phyloP scores from a whole-genome alignment of 345 rosid species.

The Sonneratia caseolaris region DNA sequence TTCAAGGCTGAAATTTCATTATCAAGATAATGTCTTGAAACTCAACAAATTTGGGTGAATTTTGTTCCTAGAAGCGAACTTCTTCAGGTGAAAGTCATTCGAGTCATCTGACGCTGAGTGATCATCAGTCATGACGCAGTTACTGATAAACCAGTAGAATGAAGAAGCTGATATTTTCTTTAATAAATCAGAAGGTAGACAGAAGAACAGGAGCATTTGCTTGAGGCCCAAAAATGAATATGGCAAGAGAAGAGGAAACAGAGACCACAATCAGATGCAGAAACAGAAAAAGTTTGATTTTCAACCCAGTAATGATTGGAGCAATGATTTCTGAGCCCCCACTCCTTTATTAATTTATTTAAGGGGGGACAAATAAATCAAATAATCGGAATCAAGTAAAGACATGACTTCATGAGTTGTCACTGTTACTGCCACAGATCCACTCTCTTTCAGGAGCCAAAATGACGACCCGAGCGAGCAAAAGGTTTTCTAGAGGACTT shows the following conservation, averaged over 20 bases:
- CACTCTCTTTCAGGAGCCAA: neutral
- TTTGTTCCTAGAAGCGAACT: neutral
- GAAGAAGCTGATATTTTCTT: neutral
- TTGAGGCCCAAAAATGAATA: neutral
- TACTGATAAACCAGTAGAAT: neutral
- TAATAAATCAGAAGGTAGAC: neutral
- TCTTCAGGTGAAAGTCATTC: neutral
- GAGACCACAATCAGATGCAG: neutral
- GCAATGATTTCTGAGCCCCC: slow-evolving; percentile 27
- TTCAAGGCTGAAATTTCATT: neutral
- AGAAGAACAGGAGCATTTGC: neutral
- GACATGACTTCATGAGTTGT: neutral
- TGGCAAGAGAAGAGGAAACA: neutral
- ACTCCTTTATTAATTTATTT: neutral
- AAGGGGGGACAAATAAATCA: neutral
- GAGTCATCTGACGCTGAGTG: neutral
- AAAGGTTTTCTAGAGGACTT: neutral
- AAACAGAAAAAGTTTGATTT: slow-evolving; percentile 9
- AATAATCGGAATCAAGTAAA: neutral
- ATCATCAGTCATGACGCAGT: neutral
- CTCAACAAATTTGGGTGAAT: neutral
- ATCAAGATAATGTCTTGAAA: neutral
- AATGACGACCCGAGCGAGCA: neutral
- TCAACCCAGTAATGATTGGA: slow-evolving; percentile 49
- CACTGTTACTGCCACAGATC: neutral